phyloP scores from a whole-genome alignment of 1,139 yeast genomes.

The Nadsonia starkeyi-henricii region DNA sequence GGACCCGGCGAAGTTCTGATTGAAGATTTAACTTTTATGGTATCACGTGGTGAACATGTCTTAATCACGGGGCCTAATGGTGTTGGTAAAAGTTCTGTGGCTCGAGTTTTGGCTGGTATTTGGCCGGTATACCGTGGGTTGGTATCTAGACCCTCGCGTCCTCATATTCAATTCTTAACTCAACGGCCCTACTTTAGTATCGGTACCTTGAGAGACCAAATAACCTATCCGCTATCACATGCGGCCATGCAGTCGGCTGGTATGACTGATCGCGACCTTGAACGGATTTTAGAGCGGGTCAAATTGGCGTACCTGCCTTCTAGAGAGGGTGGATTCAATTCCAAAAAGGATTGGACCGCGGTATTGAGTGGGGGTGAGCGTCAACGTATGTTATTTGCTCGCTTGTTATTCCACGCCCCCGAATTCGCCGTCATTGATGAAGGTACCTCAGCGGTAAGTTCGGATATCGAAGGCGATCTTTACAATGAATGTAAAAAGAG shows the following conservation, averaged over 20 bases:
- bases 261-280: slow-evolving; percentile 51
- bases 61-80: slow-evolving; percentile 82
- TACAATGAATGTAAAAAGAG: slow-evolving; percentile 62
- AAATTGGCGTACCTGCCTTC: slow-evolving; percentile 63
- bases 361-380: slow-evolving; percentile 92
- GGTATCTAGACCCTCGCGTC: slow-evolving; percentile 63
- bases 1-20: slow-evolving; percentile 35
- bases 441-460: slow-evolving; percentile 84
- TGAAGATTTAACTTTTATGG: slow-evolving; percentile 46
- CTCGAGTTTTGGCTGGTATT: slow-evolving; percentile 71
- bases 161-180: slow-evolving; percentile 62
- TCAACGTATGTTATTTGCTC: slow-evolving; percentile 82
- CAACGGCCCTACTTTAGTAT: slow-evolving; percentile 68
- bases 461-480: slow-evolving; percentile 80
- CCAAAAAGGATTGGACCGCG: slow-evolving; percentile 72
- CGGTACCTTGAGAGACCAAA: slow-evolving; percentile 77
- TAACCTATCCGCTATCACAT: slow-evolving; percentile 72
- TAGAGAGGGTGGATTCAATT: slow-evolving; percentile 49
- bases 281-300: slow-evolving; percentile 58
- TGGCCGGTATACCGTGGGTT: slow-evolving; percentile 87
- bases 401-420: slow-evolving; percentile 71
- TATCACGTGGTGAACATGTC: slow-evolving; percentile 55
- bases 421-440: slow-evolving; percentile 79
- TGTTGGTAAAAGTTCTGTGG: slow-evolving; percentile 78
- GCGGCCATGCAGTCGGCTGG: slow-evolving; percentile 68